Evolutionary conservation across 2,329 filamentous ascomycete genomes (phyloP), one percentile per base, ranked within the genome.

Genomic region (Arthrobotrys iridis): DNA sequence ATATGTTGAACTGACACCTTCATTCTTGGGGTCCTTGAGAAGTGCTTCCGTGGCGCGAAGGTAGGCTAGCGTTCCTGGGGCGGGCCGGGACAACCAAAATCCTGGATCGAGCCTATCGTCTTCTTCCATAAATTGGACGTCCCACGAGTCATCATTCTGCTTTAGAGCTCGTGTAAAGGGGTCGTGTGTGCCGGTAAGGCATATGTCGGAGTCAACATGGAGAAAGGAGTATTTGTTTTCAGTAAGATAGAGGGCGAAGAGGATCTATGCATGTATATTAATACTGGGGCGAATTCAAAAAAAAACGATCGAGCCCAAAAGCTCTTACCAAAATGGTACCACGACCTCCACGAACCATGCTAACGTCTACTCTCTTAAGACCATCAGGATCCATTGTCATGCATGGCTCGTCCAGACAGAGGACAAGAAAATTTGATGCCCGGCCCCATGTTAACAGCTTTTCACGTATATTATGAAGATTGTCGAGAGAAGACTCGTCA

Each of bases 101-200:
- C 71, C 71, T 18, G 71, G 63, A 50, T 75, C 71, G 46, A 75
- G 57, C 35, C 50, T 75, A 28, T 75, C 33, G 57, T 60, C 24
- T 43, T 75, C 63, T 28, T 75, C 60, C 71, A 75, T 75, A 57
- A 75, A 75, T 33, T 75, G 71, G 26, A 75, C 57, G 26, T 75
- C 71, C 71, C 71, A 75, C 24, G 58, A 50, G 40, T 67, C 58
- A 26, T 75, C 55, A 7, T 13, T 48, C 11, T 63, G 46, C 24
- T 60, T 59, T 6, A 68, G 24, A 20, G 62, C 63, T 6, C 71
- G 71, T 1, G 57, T 30, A 24, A 75, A 75, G 4, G 63, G 63
- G 8, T 75, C 71, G 48, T 75, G 71, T 2, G 71, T 64, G 37
- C 71, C 71, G 3, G 71, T 75, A 20, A 75, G 30, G 48, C 71